Base-by-base conservation (phyloP, 1,284 basidiomycete genomes). In the Rhizoctonia solani region DNA sequence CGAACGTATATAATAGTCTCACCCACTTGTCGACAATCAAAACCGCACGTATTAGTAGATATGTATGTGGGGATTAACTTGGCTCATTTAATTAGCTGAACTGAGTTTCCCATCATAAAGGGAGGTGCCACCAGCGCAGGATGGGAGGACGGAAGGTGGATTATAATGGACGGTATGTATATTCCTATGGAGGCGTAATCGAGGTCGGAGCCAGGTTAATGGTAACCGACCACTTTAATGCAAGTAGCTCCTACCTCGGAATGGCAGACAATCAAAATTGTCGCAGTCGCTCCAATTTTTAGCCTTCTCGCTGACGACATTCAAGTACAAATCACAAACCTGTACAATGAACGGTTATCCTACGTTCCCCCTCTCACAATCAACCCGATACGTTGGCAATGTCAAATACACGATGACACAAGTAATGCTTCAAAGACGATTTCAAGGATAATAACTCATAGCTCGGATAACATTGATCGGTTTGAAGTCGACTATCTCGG, bases 351-450 rank as follows among this genome's bases (percentile, higher is more conserved):
- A n/a, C 32, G 47, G 11, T 47, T 63, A 5, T 52, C 59, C 1
- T 52, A 63, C 34, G 5, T 44, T 16, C 23, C 2, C n/a, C 59
- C 59, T 1, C n/a, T 29, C 0, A 13, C 30, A 16, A 21, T 54
- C 5, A 27, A 41, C 14, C 34, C 19, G 1, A 37, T 37, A 6
- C 41, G 30, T n/a, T 13, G 30, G 1, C 30, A 29, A 6, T n/a
- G 23, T 3, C 4, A 23, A 6, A 53, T 37, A 8, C 46, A 53
- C 27, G 61, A 54, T 11, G 61, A 42, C 19, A 44, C 34, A 1
- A 23, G 37, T 9, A 23, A 54, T 27, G 50, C 50, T 8, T 29
- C 42, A 2, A 54, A 54, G 32, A 42, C 61, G 13, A 66, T 66
- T 8, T 44, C 37, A 42, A 44, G 50, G 9, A 34, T 66, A 32